Conservation (phyloP, 352 stramenopile species). For the Globisporangium iwayamae region DNA sequence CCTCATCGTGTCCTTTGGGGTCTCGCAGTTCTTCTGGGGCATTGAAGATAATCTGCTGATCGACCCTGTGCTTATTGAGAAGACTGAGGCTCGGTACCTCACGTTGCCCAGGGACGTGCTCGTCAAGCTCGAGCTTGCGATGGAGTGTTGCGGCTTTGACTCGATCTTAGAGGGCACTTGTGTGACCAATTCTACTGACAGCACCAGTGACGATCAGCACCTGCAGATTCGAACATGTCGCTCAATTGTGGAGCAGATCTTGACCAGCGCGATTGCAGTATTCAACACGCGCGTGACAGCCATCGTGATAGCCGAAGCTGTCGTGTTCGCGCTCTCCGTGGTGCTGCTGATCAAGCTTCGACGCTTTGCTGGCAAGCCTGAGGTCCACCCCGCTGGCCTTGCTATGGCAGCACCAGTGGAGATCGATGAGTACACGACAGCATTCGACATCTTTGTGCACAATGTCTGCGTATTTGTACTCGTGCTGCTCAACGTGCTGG, state of each 20-base stretch:
- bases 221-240: slow-evolving; percentile 28
- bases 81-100: slow-evolving; percentile 33
- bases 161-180: slow-evolving; percentile 31
- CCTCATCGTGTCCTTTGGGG: slow-evolving; percentile 25
- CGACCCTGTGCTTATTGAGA: slow-evolving; percentile 29
- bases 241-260: slow-evolving; percentile 11
- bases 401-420: neutral
- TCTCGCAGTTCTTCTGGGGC: slow-evolving; percentile 27
- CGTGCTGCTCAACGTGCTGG: slow-evolving; percentile 21
- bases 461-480: slow-evolving; percentile 11
- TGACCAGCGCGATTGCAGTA: slow-evolving; percentile 3
- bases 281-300: slow-evolving; percentile 17
- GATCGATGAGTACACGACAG: slow-evolving; percentile 12
- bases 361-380: slow-evolving; percentile 13
- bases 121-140: slow-evolving; percentile 34
- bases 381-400: neutral
- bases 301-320: slow-evolving; percentile 20
- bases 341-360: slow-evolving; percentile 24
- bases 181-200: neutral
- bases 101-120: slow-evolving; percentile 19
- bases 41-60: slow-evolving; percentile 30
- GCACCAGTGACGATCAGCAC: neutral
- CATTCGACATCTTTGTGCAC: slow-evolving; percentile 11
- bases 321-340: slow-evolving; percentile 20
- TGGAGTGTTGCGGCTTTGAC: slow-evolving; percentile 49